Evolutionary conservation across 495 filamentous ascomycete species (phyloP).

Genomic region (Aspergillus diversus): DNA sequence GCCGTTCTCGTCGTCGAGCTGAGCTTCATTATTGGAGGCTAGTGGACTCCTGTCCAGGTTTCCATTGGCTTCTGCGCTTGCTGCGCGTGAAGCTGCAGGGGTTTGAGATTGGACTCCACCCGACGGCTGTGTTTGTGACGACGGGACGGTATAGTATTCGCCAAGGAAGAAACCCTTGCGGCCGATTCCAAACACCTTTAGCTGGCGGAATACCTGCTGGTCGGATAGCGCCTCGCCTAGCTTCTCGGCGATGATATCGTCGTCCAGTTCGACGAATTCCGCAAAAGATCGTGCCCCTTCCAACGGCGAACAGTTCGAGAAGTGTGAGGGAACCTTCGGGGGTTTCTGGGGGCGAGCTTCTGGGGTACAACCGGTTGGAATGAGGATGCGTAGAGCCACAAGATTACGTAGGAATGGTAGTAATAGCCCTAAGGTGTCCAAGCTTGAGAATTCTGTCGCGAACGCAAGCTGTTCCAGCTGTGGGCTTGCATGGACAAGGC

Average conservation of each 20-base stretch:
- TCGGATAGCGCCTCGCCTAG: slow-evolving; percentile 41
- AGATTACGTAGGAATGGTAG: slow-evolving; percentile 55
- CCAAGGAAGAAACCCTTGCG: slow-evolving; percentile 44
- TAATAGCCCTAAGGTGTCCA: slow-evolving; percentile 48
- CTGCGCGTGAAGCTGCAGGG: slow-evolving; percentile 16
- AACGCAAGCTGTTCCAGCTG: slow-evolving; percentile 62
- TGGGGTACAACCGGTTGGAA: slow-evolving; percentile 30
- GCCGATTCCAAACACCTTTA: slow-evolving; percentile 46
- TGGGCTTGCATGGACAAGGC: slow-evolving; percentile 57
- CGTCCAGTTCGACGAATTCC: slow-evolving; percentile 45
- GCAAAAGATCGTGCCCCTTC: slow-evolving; percentile 31
- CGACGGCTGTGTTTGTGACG: slow-evolving; percentile 3
- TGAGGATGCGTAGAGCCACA: slow-evolving; percentile 46
- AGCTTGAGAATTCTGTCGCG: slow-evolving; percentile 46
- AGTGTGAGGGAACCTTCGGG: neutral
- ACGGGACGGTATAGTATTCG: slow-evolving; percentile 39
- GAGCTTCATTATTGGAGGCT: neutral
- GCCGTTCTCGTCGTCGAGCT: neutral
- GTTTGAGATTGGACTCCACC: slow-evolving; percentile 23
- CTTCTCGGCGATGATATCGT: slow-evolving; percentile 36
- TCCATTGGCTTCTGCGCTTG: slow-evolving; percentile 18
- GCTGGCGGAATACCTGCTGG: slow-evolving; percentile 35
- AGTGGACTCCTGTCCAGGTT: slow-evolving; percentile 12
- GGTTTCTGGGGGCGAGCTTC: slow-evolving; percentile 5
- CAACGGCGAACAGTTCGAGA: slow-evolving; percentile 10